Evolutionary conservation across 108 stramenopile genomes (phyloP), one percentile per base, ranked within the genome.

Genomic region (Parietichytrium sp.): DNA sequence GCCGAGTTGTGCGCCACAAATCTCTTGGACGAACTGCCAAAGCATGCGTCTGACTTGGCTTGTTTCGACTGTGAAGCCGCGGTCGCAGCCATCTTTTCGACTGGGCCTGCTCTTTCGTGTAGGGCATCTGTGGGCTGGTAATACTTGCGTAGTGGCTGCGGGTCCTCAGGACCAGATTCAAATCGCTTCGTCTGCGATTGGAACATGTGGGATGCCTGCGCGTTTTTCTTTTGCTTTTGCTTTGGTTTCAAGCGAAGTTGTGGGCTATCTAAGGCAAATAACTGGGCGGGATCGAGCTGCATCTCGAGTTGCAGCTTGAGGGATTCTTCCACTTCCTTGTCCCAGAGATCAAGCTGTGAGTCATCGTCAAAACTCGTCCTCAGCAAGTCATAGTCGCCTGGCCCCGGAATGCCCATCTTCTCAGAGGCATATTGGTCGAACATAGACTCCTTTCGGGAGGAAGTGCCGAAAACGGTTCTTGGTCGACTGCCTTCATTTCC

Each of bases 271-370:
- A 72, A 45, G 16, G 20, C 45, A 45, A 72, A 72, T n/a, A 1
- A 33, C 25, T 72, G 38, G 38, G 61, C 38, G 10, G 61, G 61
- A 1, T 72, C 61, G 42, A 72, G 33, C 61, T 72, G 61, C 33
- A 72, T 33, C 61, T 72, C 61, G 15, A 72, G 33, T 25, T 72
- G 61, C 0, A 72, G 61, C n/a, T n/a, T n/a, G 8, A 45, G 23
- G 15, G 61, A 33, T 20, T 72, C 61, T 42, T 72, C 38, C 0
- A 72, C 61, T n/a, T 72, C 38, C 10, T 33, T n/a, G n/a, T n/a
- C n/a, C n/a, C n/a, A n/a, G n/a, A n/a, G n/a, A n/a, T n/a, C n/a
- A n/a, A n/a, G n/a, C n/a, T n/a, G n/a, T n/a, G n/a, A n/a, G n/a
- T n/a, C n/a, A n/a, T n/a, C n/a, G n/a, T n/a, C n/a, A n/a, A n/a